phyloP scores from a whole-genome alignment of 495 filamentous ascomycete species.

The Podospora comata region DNA sequence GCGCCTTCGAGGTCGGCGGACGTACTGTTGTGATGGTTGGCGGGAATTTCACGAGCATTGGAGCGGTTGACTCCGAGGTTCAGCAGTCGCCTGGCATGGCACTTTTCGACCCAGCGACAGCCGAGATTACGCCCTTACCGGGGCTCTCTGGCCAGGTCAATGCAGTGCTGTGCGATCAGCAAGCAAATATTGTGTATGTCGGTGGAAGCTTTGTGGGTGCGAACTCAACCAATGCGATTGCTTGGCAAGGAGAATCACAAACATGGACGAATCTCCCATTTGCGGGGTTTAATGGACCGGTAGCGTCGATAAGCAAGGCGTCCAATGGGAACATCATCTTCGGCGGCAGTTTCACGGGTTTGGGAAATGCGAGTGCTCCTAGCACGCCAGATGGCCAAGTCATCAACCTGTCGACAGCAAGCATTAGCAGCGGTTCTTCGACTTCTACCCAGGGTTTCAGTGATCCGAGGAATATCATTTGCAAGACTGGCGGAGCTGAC shows the following conservation, averaged over 20 bases:
- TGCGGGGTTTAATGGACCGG: conserved; percentile 90
- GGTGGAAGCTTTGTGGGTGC: conserved; percentile 78
- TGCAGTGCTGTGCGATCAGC: conserved; percentile 76
- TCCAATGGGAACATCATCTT: conserved; percentile 83
- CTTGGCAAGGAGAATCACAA: conserved; percentile 63
- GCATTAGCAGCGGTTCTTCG: conserved; percentile 62
- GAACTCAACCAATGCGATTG: conserved; percentile 84
- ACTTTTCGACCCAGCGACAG: conserved; percentile 68
- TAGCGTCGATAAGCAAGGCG: conserved; percentile 77
- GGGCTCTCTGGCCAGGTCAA: conserved; percentile 80
- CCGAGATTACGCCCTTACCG: conserved; percentile 63
- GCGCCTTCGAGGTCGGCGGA: conserved; percentile 66
- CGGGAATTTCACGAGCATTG: conserved; percentile 95
- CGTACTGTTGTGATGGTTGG: conserved; percentile 75
- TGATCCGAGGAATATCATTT: conserved; percentile 82
- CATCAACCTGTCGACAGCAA: conserved; percentile 77
- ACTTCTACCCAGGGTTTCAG: conserved; percentile 61
- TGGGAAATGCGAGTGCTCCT: conserved; percentile 73
- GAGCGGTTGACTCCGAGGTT: conserved; percentile 37
- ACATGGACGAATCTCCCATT: conserved; percentile 88
- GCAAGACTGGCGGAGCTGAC: conserved; percentile 62
- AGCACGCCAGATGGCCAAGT: conserved; percentile 63
- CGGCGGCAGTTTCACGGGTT: conserved; percentile 83
- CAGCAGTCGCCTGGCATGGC: conserved; percentile 75
- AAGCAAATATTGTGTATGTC: conserved; percentile 81